phyloP scores from a whole-genome alignment of 352 stramenopile genomes.

The Phytopythium ostracodes region DNA sequence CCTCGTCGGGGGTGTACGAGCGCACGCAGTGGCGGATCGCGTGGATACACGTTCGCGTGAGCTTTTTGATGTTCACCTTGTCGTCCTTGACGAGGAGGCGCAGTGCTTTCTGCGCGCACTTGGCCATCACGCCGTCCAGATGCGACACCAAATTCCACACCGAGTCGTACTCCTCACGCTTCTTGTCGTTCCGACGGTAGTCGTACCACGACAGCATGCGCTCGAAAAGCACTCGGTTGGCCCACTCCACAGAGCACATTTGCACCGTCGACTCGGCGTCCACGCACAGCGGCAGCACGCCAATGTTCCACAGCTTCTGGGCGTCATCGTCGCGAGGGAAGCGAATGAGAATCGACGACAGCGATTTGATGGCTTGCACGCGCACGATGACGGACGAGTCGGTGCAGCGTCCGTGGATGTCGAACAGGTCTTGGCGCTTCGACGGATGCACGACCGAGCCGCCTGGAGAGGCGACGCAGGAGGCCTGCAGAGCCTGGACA shows the following conservation, averaged over 20 bases:
- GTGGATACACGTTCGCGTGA: conserved; percentile 56
- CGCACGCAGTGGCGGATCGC: conserved; percentile 61
- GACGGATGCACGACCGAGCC: conserved; percentile 34
- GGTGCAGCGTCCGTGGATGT: conserved; percentile 73
- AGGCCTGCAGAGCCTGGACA: conserved; percentile 71
- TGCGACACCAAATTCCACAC: conserved; percentile 67
- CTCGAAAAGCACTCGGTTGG: conserved; percentile 61
- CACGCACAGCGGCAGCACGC: conserved; percentile 76
- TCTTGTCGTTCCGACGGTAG: conserved; percentile 22
- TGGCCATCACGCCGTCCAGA: conserved; percentile 75
- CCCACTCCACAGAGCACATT: conserved; percentile 48
- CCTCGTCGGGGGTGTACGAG: conserved; percentile 22
- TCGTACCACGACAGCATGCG: conserved; percentile 62
- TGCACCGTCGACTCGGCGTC: conserved; percentile 79
- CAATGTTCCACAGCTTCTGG: conserved; percentile 81
- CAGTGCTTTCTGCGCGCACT: conserved; percentile 69
- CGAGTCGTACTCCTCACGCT: conserved; percentile 23
- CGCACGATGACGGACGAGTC: conserved; percentile 76
- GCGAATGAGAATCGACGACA: conserved; percentile 71
- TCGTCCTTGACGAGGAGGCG: conserved; percentile 62
- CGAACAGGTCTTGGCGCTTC: conserved; percentile 61
- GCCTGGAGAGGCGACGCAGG: conserved; percentile 49
- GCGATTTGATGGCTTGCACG: conserved; percentile 77
- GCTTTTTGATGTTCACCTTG: conserved; percentile 47
- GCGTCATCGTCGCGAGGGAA: conserved; percentile 65